These are phyloP conservation scores for Cenchrus fungigraminus DNA, from an alignment of 176 grass and related monocot genomes.

Conservation along the genomic window DNA sequence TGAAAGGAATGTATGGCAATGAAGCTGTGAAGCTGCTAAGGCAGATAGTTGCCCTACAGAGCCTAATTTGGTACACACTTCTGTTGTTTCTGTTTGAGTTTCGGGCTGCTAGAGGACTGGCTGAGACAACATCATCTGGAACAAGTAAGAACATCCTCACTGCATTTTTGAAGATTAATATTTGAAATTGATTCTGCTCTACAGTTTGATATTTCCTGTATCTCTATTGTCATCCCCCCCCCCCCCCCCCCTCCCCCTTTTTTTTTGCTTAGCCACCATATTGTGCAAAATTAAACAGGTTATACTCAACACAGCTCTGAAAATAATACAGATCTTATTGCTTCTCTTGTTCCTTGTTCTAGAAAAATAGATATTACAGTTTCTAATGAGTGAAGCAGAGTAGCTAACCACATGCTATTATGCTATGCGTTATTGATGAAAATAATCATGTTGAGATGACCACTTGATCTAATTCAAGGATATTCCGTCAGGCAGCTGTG, in stretches of 20 bases:
- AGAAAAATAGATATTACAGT: constrained; percentile 3
- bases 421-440: not conserved
- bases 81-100: constrained; percentile 79
- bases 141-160: constrained; percentile 60
- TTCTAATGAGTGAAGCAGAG: not conserved
- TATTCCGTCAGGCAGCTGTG: not conserved
- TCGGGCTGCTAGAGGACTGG: constrained; percentile 53
- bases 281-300: constrained; percentile 15
- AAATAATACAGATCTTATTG: constrained; percentile 3
- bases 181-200: constrained; percentile 33
- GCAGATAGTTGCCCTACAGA: constrained; percentile 96
- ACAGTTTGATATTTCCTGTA: not conserved
- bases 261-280: not conserved
- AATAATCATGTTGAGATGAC: constrained; percentile 12
- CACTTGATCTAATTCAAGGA: not conserved
- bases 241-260: not conserved
- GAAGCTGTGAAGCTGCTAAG: constrained; percentile 74
- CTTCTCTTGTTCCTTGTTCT: not conserved
- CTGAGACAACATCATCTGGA: constrained; percentile 51
- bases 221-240: no score
- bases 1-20: constrained; percentile 92
- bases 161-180: constrained; percentile 23
- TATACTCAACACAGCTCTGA: not conserved
- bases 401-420: not conserved
- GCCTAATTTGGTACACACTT: constrained; percentile 84